Evolutionary conservation across 2,329 filamentous ascomycete genomes (phyloP).

Genomic region (Purpureocillium takamizusanense): DNA sequence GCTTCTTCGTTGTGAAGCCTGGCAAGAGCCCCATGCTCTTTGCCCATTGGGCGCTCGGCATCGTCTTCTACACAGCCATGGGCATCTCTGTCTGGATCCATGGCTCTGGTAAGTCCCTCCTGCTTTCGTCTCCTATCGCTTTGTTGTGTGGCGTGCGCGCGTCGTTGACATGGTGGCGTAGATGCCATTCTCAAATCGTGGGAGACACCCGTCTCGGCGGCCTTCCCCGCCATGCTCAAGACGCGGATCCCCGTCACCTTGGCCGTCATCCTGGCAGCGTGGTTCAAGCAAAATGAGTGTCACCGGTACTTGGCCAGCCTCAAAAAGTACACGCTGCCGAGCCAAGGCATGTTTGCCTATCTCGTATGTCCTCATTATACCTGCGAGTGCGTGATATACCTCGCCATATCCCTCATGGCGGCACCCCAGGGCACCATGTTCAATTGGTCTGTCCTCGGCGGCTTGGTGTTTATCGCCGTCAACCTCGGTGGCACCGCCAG

Average conservation of each 20-base stretch:
- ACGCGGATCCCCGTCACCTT: slow-evolving; percentile 33
- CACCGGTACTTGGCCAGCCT: slow-evolving; percentile 62
- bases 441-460: slow-evolving; percentile 67
- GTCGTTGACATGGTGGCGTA: slow-evolving; percentile 5
- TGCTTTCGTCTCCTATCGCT: neutral
- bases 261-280: slow-evolving; percentile 60
- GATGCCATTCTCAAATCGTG: slow-evolving; percentile 24
- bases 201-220: slow-evolving; percentile 12
- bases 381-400: slow-evolving; percentile 77
- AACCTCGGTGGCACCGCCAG: slow-evolving; percentile 78
- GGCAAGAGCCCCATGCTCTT: slow-evolving; percentile 71
- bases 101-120: slow-evolving; percentile 51
- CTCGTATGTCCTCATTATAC: slow-evolving; percentile 86
- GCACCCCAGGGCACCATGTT: slow-evolving; percentile 57
- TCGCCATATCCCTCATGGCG: slow-evolving; percentile 63
- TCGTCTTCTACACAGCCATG: slow-evolving; percentile 67
- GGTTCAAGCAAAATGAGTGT: slow-evolving; percentile 64
- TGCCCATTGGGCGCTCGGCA: slow-evolving; percentile 71
- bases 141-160: neutral
- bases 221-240: slow-evolving; percentile 12
- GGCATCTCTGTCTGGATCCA: slow-evolving; percentile 79
- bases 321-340: slow-evolving; percentile 75
- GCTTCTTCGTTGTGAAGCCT: slow-evolving; percentile 52
- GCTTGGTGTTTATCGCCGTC: slow-evolving; percentile 60
- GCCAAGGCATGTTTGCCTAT: slow-evolving; percentile 59